A percentile compares a stretch with the other conserved stretches of the same genome.
Conservation (phyloP, 495 filamentous ascomycete genomes). For the Podospora anserina region DNA sequence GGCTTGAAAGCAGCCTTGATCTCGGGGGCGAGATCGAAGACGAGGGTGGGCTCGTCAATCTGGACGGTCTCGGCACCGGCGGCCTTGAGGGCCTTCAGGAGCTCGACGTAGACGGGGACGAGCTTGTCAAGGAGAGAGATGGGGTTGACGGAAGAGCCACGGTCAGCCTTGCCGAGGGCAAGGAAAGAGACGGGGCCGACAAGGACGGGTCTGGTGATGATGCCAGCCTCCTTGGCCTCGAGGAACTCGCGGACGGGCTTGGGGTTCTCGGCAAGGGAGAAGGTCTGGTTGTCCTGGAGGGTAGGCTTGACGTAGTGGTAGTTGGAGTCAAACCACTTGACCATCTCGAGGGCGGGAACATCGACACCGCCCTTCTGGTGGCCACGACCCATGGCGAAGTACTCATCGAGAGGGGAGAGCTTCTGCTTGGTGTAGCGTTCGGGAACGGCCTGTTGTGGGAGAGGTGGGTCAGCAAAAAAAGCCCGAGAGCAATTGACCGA, state of each 20-base stretch:
- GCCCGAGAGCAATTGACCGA: constrained; percentile 1
- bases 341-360: constrained; percentile 95
- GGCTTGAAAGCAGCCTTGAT: constrained; percentile 97
- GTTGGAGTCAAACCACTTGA: constrained; percentile 99
- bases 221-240: constrained; percentile 95
- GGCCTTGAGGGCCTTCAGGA: constrained; percentile 85
- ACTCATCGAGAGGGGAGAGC: constrained; percentile 85
- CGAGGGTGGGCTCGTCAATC: constrained; percentile 95
- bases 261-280: constrained; percentile 79
- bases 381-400: constrained; percentile 99
- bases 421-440: constrained; percentile 84
- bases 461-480: constrained; percentile 9
- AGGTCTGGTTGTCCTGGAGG: constrained; percentile 89
- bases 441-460: constrained; percentile 63
- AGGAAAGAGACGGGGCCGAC: constrained; percentile 97
- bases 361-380: constrained; percentile 90
- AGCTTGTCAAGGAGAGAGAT: constrained; percentile 90
- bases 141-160: constrained; percentile 83
- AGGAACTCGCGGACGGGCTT: constrained; percentile 93
- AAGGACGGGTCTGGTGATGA: constrained; percentile 87
- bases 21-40: constrained; percentile 83
- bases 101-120: constrained; percentile 86
- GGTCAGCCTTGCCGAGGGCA: constrained; percentile 92
- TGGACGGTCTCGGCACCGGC: constrained; percentile 93
- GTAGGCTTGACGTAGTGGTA: constrained; percentile 99